Evolutionary conservation across 2,329 filamentous ascomycete species (phyloP).

Genomic region (Sarocladium brachiariae): DNA sequence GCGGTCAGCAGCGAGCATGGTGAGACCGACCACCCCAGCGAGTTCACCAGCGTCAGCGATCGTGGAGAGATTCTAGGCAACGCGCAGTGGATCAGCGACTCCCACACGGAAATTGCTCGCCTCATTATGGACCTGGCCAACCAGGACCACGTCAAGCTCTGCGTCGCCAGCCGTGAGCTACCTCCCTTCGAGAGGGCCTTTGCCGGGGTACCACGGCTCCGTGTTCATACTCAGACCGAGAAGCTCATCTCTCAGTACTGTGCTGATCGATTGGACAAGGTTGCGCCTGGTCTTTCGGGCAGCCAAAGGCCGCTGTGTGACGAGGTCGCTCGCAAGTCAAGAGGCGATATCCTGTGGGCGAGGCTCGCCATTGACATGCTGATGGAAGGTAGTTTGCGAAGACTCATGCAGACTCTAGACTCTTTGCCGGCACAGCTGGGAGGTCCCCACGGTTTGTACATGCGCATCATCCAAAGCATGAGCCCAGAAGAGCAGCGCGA

Average conservation of each 20-base stretch:
- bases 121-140: conserved; percentile 5
- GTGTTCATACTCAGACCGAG: conserved; percentile 5
- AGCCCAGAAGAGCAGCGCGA: conserved; percentile 3
- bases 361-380: conserved; percentile 6
- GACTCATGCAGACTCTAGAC: background rate
- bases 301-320: conserved; percentile 4
- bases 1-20: conserved; percentile 2
- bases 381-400: conserved; percentile 3
- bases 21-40: conserved; percentile 1
- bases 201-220: conserved; percentile 3
- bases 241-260: conserved; percentile 8
- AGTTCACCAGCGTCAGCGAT: conserved; percentile 4
- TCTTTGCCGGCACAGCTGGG: conserved; percentile 1
- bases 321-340: conserved; percentile 7
- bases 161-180: conserved; percentile 7
- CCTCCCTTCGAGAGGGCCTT: conserved; percentile 4
- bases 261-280: conserved; percentile 5
- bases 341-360: conserved; percentile 5
- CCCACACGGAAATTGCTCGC: conserved; percentile 3
- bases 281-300: conserved; percentile 3
- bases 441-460: background rate
- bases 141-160: conserved; percentile 7
- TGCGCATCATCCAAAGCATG: conserved; percentile 8
- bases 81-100: conserved; percentile 4
- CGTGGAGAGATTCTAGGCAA: conserved; percentile 3